Evolutionary conservation across 768 basidiomycete genomes (phyloP).

Genomic region (Phallus indusiatus): DNA sequence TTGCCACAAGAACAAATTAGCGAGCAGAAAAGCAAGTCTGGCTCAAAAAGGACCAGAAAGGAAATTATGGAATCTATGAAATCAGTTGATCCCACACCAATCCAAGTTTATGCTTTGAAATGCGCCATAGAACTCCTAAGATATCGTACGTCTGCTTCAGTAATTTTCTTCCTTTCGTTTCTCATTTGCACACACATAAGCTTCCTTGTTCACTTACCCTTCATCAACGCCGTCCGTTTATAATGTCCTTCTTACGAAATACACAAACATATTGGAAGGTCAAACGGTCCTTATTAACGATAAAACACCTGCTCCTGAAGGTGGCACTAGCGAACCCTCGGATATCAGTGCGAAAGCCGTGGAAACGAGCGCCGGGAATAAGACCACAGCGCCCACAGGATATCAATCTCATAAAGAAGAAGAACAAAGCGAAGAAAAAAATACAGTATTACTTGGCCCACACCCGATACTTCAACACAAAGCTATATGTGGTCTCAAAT

Average conservation of each 20-base stretch:
- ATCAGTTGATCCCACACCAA: not conserved
- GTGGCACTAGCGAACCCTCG: too few relatives aligned
- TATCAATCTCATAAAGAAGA: not conserved
- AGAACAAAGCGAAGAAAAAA: not conserved
- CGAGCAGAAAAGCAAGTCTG: not conserved
- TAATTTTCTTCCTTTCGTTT: not conserved
- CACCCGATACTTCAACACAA: not conserved
- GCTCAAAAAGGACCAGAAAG: not conserved
- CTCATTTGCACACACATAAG: not conserved
- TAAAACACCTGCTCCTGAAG: too few relatives aligned
- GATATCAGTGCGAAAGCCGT: too few relatives aligned
- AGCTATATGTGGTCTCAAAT: not conserved
- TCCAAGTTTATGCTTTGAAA: not conserved
- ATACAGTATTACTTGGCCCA: not conserved
- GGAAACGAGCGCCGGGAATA: too few relatives aligned
- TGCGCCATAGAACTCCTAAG: not conserved
- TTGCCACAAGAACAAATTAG: not conserved
- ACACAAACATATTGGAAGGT: not conserved
- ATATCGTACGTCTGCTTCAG: not conserved
- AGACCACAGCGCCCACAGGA: not conserved
- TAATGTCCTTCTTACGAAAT: not conserved
- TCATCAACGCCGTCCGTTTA: not conserved
- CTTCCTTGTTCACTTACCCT: not conserved
- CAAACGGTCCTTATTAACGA: not conserved
- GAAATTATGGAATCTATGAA: not conserved